phyloP scores from a whole-genome alignment of 2,329 filamentous ascomycete species.

The Aspergillus sp. region DNA sequence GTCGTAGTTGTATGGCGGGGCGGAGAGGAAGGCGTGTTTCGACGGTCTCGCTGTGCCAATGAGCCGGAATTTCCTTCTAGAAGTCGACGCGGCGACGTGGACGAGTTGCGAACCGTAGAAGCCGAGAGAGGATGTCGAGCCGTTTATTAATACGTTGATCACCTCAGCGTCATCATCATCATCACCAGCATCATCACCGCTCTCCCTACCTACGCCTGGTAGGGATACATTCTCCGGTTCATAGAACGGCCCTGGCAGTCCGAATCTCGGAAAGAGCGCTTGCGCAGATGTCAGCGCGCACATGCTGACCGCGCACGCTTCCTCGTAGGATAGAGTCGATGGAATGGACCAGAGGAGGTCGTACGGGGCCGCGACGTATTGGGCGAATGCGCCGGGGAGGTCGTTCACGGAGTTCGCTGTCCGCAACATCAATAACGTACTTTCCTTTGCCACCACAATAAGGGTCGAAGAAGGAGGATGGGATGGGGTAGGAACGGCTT shows the following conservation, averaged over 20 bases:
- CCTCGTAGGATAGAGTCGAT: background rate
- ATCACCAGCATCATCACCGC: too few species aligned
- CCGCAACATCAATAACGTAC: background rate
- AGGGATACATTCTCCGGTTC: too few species aligned
- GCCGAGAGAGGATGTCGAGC: background rate
- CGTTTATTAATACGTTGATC: background rate
- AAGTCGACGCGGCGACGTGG: background rate
- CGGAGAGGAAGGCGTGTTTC: background rate
- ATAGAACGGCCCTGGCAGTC: background rate
- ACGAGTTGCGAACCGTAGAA: background rate
- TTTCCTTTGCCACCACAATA: too few species aligned
- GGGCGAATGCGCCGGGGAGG: background rate
- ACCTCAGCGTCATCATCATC: too few species aligned
- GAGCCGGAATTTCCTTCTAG: background rate
- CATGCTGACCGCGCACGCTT: background rate
- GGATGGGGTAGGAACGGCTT: background rate
- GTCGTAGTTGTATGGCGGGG: background rate
- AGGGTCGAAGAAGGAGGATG: too few species aligned
- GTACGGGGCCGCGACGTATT: background rate
- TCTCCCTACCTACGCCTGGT: too few species aligned
- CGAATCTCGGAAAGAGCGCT: background rate
- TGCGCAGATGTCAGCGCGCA: background rate
- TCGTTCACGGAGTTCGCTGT: background rate
- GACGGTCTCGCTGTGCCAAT: background rate
- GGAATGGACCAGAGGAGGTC: background rate